Evolutionary conservation across 805 yeast species (phyloP), one percentile per base, ranked within the genome.

Genomic region (Kodamaea sagamina): DNA sequence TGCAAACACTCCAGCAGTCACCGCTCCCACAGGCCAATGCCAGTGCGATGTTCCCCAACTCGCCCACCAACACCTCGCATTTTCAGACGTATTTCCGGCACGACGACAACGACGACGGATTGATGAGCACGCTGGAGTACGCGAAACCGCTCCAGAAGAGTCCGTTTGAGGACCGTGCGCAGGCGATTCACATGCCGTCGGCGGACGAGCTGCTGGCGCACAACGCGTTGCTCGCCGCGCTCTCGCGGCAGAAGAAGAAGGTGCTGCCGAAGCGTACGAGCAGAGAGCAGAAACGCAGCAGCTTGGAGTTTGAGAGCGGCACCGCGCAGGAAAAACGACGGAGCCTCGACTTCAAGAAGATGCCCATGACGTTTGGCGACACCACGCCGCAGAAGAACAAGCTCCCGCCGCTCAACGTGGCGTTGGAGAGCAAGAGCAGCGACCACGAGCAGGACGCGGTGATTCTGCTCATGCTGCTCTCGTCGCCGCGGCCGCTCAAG

Each of bases 371-470:
- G 17, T 10, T 16, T 9, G 27, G 18, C 4, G 32, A 16, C 6
- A n/a, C 34, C 32, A 5, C 27, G 4, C 27, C 42, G 12, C 32
- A 35, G 10, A 42, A 51, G 15, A 53, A 21, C 24, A 21, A 53
- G 41, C 47, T 63, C 12, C 70, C 69, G 5, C 65, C 69, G 7
- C 47, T 63, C 12, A 63, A 61, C 36, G 50, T 63, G 5, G 61
- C 64, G 2, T 44, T 59, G 31, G 44, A 43, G 6, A 24, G 22
- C 32, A 29, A 35, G 21, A 37, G 57, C 40, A 49, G 59, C 47
- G 58, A 61, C 48, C 57, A 62, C 37, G 83, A 78, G 48, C 77
- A 77, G 51, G 82, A 78, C 38, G 83, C 83, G 5, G 73, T 78
- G 8, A 62, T 72, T 54, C 76, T 82, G 16, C 63, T 78, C 41